Base-by-base conservation (phyloP, 1,284 basidiomycete genomes). In the Fomitiporia mediterranea region DNA sequence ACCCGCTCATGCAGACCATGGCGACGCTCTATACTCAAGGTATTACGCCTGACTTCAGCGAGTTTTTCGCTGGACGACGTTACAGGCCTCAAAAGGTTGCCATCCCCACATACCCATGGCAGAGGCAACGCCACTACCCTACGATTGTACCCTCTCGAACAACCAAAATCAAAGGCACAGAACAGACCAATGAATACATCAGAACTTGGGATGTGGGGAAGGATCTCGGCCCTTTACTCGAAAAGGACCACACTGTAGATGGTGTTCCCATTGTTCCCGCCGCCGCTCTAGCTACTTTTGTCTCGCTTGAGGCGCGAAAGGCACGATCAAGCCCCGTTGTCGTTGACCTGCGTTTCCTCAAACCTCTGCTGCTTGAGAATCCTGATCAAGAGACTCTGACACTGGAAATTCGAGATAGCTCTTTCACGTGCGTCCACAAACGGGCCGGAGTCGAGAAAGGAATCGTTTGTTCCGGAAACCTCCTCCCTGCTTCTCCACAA, bases 51-150 rank as follows among this genome's bases (percentile, higher is more conserved):
- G 63, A 71, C 44, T 68, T 71, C 44, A 51, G 60, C 2, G 40
- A 35, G 8, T 58, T 72, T 3, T 67, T 64, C 53, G 55, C 50
- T 13, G 63, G 66, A 21, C 63, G 63, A 50, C 61, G 59, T 15
- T 58, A 61, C 42, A 58, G 34, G 15, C 62, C 63, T 46, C 37
- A 53, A 28, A 70, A 65, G 59, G 67, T 65, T 5, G 59, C 63
- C 28, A 52, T 71, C 34, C 70, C 70, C 0, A 71, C 69, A 1
- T 72, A 72, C 55, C 70, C 70, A 1, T 72, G 69, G 66, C 69
- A 71, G 58, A 67, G 68, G 17, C 62, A 69, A 9, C 65, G 68
- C 17, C 67, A 69, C 53, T 72, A 69, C 46, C 70, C 70, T 5
- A 57, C 66, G 9, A 67, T 64, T 52, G 62, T 69, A 38, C 63